Evolutionary conservation across 1,139 yeast genomes (phyloP).

Genomic region (Yamadazyma trypodendri): DNA sequence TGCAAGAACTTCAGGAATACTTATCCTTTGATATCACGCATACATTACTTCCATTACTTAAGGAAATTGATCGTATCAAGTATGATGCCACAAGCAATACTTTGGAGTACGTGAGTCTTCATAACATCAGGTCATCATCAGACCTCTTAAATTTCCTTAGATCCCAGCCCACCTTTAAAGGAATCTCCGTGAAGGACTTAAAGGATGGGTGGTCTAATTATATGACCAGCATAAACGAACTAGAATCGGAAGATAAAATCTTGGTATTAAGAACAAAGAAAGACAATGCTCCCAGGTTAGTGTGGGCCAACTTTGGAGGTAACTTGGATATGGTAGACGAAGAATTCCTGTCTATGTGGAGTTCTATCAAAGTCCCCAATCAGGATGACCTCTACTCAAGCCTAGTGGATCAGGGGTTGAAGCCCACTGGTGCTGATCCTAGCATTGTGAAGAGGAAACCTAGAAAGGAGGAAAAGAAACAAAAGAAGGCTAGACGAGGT

Average conservation of each 20-base stretch:
- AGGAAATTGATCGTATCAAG: conserved; percentile 73
- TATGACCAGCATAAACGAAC: conserved; percentile 66
- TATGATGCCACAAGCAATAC: conserved; percentile 61
- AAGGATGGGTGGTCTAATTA: conserved; percentile 99
- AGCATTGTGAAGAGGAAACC: conserved; percentile 70
- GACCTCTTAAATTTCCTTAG: conserved; percentile 74
- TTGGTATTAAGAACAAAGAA: conserved; percentile 86
- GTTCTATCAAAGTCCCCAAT: conserved; percentile 72
- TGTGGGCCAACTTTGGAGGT: conserved; percentile 87
- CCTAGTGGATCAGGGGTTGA: conserved; percentile 78
- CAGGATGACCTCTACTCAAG: conserved; percentile 73
- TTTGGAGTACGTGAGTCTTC: conserved; percentile 82
- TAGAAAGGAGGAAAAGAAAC: conserved; percentile 66
- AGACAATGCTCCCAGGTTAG: conserved; percentile 84
- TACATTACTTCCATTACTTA: conserved; percentile 64
- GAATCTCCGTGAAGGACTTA: conserved; percentile 82
- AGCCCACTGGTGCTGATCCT: conserved; percentile 98
- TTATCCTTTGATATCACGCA: conserved; percentile 48
- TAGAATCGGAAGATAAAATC: conserved; percentile 74
- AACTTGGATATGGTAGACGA: conserved; percentile 72
- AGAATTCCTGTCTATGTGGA: conserved; percentile 86
- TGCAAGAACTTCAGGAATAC: conserved; percentile 59
- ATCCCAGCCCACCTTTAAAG: conserved; percentile 83
- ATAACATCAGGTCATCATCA: conserved; percentile 78
- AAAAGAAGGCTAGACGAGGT: conserved; percentile 88